phyloP scores from a whole-genome alignment of 805 yeast species.

The Saccharomyces kudriavzevii region DNA sequence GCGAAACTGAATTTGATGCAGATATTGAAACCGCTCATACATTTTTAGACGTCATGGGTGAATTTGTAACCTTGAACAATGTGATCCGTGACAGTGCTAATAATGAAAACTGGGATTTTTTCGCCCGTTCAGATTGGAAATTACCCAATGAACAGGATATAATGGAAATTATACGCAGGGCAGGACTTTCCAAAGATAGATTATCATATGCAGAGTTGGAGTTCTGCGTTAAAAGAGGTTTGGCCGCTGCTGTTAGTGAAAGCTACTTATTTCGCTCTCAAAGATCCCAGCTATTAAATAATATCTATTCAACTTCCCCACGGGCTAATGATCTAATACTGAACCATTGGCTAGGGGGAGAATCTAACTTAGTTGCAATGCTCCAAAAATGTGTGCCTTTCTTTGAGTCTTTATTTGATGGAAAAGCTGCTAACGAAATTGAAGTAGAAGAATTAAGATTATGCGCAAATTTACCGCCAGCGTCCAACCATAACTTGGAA shows the following conservation, averaged over 20 bases:
- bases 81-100: slow-evolving; percentile 18
- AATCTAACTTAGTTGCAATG: slow-evolving; percentile 16
- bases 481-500: not conserved
- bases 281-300: slow-evolving; percentile 8
- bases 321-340: slow-evolving; percentile 17
- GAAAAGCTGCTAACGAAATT: not conserved
- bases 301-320: slow-evolving; percentile 14
- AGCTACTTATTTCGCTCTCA: slow-evolving; percentile 15
- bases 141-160: slow-evolving; percentile 38
- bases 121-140: slow-evolving; percentile 32
- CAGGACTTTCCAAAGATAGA: slow-evolving; percentile 31
- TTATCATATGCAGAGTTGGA: slow-evolving; percentile 31
- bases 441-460: slow-evolving; percentile 4
- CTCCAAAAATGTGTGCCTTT: slow-evolving; percentile 15
- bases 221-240: slow-evolving; percentile 50
- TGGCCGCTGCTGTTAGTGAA: slow-evolving; percentile 44
- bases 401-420: slow-evolving; percentile 7
- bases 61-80: slow-evolving; percentile 41
- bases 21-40: slow-evolving; percentile 43
- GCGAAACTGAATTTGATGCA: slow-evolving; percentile 48
- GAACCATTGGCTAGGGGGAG: slow-evolving; percentile 25
- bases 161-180: slow-evolving; percentile 30
- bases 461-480: slow-evolving; percentile 18
- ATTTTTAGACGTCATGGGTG: slow-evolving; percentile 57
- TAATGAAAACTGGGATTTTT: slow-evolving; percentile 11